phyloP scores from a whole-genome alignment of 768 basidiomycete genomes.

The Pisolithus orientalis region DNA sequence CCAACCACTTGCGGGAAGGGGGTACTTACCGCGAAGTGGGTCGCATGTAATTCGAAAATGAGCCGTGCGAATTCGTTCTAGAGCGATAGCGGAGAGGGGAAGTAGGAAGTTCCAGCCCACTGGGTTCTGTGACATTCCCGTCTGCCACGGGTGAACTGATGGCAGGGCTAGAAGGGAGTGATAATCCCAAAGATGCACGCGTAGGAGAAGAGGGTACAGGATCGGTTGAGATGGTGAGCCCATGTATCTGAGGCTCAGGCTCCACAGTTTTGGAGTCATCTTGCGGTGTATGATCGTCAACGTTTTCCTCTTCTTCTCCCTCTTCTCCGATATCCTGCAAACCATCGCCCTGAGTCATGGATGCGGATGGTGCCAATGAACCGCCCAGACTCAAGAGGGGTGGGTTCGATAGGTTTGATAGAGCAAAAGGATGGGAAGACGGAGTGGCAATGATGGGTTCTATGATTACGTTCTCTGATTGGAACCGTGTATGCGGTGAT shows the following conservation, averaged over 20 bases:
- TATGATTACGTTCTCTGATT: conserved; percentile 29
- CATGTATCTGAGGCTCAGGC: conserved; percentile 41
- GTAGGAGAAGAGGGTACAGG: conserved; percentile 27
- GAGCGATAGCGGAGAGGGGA: conserved; percentile 19
- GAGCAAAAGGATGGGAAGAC: conserved; percentile 16
- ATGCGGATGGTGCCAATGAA: conserved; percentile 24
- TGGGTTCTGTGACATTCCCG: conserved; percentile 20
- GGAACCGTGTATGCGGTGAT: conserved; percentile 9
- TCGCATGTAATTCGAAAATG: conserved; percentile 21
- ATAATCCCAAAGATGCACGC: conserved; percentile 21
- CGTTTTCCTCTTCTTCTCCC: conserved; percentile 46
- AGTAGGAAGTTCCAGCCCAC: conserved; percentile 16
- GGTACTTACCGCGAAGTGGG: conserved; percentile 16
- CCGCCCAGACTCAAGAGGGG: conserved; percentile 34
- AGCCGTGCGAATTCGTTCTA: conserved; percentile 21
- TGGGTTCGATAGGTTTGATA: conserved; percentile 24
- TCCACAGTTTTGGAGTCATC: conserved; percentile 15
- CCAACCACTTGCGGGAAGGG: neutral
- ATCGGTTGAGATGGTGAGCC: conserved; percentile 48
- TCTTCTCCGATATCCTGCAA: conserved; percentile 51
- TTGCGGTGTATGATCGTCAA: conserved; percentile 4
- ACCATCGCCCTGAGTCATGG: conserved; percentile 23
- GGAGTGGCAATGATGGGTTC: conserved; percentile 45
- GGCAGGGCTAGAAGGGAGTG: conserved; percentile 16
- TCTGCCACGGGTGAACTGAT: conserved; percentile 10